Evolutionary conservation across 2,329 filamentous ascomycete species (phyloP).

Genomic region (Sporothrix mexicana): DNA sequence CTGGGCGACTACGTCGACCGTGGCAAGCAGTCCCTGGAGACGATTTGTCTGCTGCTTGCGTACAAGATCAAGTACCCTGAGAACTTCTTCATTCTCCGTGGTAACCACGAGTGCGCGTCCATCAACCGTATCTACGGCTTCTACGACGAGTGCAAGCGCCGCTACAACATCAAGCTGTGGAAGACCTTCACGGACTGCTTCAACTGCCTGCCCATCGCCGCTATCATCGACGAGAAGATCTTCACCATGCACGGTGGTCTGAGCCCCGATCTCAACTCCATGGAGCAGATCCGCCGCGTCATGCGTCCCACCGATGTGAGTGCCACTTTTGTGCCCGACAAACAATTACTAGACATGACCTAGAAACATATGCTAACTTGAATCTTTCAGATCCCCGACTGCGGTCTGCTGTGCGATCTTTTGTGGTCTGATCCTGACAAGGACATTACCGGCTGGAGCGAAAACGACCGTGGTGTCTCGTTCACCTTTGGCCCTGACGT

Average conservation of each 20-base stretch:
- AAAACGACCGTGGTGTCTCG: slow-evolving; percentile 97
- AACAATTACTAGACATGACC: neutral
- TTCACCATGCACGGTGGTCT: slow-evolving; percentile 99
- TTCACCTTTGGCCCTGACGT: slow-evolving; percentile 99
- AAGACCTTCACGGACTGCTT: slow-evolving; percentile 99
- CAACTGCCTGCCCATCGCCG: slow-evolving; percentile 97
- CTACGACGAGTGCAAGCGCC: slow-evolving; percentile 99
- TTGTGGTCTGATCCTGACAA: slow-evolving; percentile 99
- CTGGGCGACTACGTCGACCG: slow-evolving; percentile 98
- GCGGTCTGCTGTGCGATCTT: slow-evolving; percentile 94
- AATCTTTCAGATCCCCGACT: slow-evolving; percentile 82
- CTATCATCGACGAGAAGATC: slow-evolving; percentile 99
- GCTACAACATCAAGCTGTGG: slow-evolving; percentile 99
- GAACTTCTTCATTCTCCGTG: slow-evolving; percentile 98
- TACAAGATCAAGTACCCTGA: slow-evolving; percentile 99
- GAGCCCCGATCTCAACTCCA: slow-evolving; percentile 96
- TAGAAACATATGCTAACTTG: slow-evolving; percentile 37
- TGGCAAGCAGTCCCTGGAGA: slow-evolving; percentile 98
- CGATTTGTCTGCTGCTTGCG: slow-evolving; percentile 91
- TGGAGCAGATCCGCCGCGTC: slow-evolving; percentile 99
- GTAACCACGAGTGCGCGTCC: slow-evolving; percentile 98
- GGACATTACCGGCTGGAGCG: slow-evolving; percentile 98
- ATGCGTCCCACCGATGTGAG: slow-evolving; percentile 99
- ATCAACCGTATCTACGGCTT: slow-evolving; percentile 99
- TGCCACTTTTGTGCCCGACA: neutral